Conservation (phyloP, 2,329 filamentous ascomycete species). For the Incumbomyces lentus region DNA sequence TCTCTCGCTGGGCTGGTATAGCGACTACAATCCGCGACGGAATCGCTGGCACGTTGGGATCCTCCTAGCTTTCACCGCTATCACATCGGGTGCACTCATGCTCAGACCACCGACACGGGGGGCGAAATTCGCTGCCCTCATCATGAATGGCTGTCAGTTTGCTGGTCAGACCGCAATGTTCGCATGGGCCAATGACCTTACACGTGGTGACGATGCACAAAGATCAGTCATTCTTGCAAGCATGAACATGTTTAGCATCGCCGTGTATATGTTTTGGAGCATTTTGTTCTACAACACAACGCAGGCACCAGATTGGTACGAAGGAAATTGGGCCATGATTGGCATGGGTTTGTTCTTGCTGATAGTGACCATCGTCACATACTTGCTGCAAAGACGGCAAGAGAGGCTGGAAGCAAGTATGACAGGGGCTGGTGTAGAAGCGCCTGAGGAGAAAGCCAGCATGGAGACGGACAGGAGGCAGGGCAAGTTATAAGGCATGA, state of each 20-base stretch:
- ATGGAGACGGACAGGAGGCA: neutral
- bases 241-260: constrained; percentile 17
- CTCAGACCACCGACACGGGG: constrained; percentile 7
- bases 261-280: constrained; percentile 17
- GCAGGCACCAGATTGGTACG: constrained; percentile 10
- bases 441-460: neutral
- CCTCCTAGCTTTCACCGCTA: constrained; percentile 14
- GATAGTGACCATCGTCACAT: constrained; percentile 1
- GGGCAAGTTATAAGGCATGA: no score
- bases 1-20: constrained; percentile 13
- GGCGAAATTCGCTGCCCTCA: constrained; percentile 11
- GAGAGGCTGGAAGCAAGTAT: neutral
- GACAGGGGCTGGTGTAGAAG: neutral
- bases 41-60: constrained; percentile 14
- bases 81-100: constrained; percentile 14
- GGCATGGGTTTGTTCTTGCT: constrained; percentile 7
- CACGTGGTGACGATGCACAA: constrained; percentile 14
- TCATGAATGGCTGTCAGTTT: constrained; percentile 16
- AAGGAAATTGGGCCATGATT: constrained; percentile 12
- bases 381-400: constrained; percentile 3
- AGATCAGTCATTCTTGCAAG: constrained; percentile 13
- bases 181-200: constrained; percentile 16
- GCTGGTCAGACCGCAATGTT: constrained; percentile 16
- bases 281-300: constrained; percentile 18
- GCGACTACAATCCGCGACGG: constrained; percentile 11